These are phyloP conservation scores for Hortaea werneckii DNA, from an alignment of 2,329 filamentous ascomycete genomes.

Conservation along the genomic window DNA sequence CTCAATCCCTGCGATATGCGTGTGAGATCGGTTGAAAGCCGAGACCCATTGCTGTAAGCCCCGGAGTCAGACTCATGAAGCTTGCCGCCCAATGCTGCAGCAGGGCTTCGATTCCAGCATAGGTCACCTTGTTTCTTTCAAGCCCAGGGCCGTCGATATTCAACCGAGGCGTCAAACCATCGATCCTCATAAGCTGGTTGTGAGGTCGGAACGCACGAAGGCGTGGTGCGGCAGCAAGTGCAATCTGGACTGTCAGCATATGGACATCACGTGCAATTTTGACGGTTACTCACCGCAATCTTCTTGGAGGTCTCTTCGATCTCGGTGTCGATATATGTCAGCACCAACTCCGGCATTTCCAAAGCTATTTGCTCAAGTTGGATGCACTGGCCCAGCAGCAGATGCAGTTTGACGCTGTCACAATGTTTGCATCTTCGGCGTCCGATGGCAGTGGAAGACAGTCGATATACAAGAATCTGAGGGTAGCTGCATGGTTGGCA, in stretches of 20 bases:
- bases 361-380: not conserved
- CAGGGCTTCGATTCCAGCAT: too few relatives aligned
- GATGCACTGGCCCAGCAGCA: not conserved
- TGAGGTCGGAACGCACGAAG: not conserved
- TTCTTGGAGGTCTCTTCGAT: not conserved
- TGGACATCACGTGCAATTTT: not conserved
- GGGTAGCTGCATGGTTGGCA: not conserved
- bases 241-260: not conserved
- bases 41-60: too few relatives aligned
- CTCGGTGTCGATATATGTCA: not conserved
- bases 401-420: not conserved
- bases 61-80: too few relatives aligned
- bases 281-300: not conserved
- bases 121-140: too few relatives aligned
- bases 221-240: not conserved
- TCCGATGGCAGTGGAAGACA: not conserved
- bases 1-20: not conserved
- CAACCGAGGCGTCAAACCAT: too few relatives aligned
- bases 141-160: too few relatives aligned
- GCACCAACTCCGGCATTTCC: not conserved
- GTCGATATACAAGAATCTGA: not conserved
- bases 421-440: not conserved
- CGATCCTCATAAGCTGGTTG: too few relatives aligned
- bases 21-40: too few relatives aligned
- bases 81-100: too few relatives aligned